Base-by-base conservation (phyloP, 768 basidiomycete species). In the Xerocomellus dryophilus region DNA sequence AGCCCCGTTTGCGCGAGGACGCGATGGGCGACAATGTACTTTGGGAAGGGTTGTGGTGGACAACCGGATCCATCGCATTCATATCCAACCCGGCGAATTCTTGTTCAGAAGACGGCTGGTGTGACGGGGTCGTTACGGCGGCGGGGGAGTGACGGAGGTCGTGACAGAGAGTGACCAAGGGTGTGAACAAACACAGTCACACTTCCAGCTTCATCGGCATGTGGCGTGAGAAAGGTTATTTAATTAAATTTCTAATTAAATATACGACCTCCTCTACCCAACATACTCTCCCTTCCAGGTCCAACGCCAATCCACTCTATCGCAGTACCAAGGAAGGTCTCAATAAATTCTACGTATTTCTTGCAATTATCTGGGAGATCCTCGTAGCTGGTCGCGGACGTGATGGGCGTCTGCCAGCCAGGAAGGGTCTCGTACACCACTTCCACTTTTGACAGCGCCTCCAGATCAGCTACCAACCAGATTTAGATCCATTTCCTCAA, bases 281-380 rank as follows among this genome's bases (percentile, higher is more conserved):
- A 59, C 88, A 94, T 96, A 58, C 82, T 85, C 58, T 92, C 88
- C 53, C 95, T 72, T 17, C 77, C 90, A 15, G 96, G 92, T 1
- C 96, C 96, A 18, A 95, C 86, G 11, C 96, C 96, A 47, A 98
- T 93, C 88, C 91, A 98, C 71, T 87, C 84, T 52, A 98, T 78
- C 45, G 84, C 86, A 10, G 89, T 83, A 9, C 77, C 78, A 18
- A 91, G 69, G 67, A 77, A 86, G 18, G 79, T 63, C 70, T 98
- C 95, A 58, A 98, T 90, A 68, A 88, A 98, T 54, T 81, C 80
- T 49, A 98, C 76, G 69, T 98, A 99, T 63, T 78, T 81, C 76
- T 80, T 84, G 76, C 93, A 95, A 56, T 89, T 87, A 39, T 81
- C 81, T 0, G 97, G 97, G 7, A 99, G 77, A 10, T 79, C 85